Percentiles rank a stretch among this genome's conserved stretches.
Conservation (phyloP, 495 filamentous ascomycete genomes). For the Alectoria sarmentosa region DNA sequence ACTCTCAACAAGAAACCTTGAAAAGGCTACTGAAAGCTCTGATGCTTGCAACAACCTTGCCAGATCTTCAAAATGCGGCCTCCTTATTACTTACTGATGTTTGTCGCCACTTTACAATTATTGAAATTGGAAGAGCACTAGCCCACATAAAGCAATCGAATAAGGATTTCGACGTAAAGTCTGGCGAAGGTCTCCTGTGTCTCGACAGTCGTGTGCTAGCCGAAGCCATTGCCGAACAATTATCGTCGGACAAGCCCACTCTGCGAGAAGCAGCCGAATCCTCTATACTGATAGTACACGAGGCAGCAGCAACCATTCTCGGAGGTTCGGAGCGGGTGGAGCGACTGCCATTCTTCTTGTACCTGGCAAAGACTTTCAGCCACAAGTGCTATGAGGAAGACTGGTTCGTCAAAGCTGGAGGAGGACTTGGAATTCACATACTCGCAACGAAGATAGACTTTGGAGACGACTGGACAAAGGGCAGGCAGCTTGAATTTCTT, state of each 20-base stretch:
- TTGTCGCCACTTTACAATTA: conserved; percentile 79
- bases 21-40: conserved; percentile 83
- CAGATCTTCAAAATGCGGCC: conserved; percentile 69
- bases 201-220: conserved; percentile 81
- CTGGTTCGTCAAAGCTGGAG: conserved; percentile 95
- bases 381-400: conserved; percentile 95
- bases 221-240: conserved; percentile 77
- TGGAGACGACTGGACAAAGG: conserved; percentile 73
- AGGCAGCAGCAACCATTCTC: conserved; percentile 73
- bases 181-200: conserved; percentile 78
- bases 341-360: conserved; percentile 71
- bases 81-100: conserved; percentile 67
- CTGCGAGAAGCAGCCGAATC: conserved; percentile 80
- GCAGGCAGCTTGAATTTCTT: conserved; percentile 75
- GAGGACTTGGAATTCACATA: conserved; percentile 79
- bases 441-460: conserved; percentile 72
- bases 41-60: conserved; percentile 77
- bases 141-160: conserved; percentile 63
- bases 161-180: conserved; percentile 71
- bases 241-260: conserved; percentile 71
- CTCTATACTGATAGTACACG: conserved; percentile 66
- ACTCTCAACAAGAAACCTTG: conserved; percentile 69
- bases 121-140: conserved; percentile 81
- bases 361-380: conserved; percentile 73
- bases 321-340: conserved; percentile 62